A percentile compares a stretch with the other conserved stretches of the same genome.
Conservation (phyloP, 2,329 filamentous ascomycete genomes). For the Amauroascus verrucosus region DNA sequence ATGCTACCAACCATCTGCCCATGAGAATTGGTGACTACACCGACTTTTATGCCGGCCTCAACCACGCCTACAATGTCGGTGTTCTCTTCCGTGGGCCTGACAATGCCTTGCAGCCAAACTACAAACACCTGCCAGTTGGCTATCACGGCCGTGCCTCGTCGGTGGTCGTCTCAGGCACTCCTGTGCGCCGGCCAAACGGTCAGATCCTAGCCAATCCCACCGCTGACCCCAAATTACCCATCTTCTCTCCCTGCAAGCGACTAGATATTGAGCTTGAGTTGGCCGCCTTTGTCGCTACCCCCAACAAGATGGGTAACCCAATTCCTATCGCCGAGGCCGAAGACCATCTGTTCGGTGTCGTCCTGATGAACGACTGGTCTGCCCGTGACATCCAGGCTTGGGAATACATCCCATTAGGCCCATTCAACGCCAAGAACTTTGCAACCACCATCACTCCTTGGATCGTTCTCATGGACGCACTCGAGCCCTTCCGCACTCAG, state of each 20-base stretch:
- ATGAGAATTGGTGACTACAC: slow-evolving; percentile 75
- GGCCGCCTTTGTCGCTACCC: slow-evolving; percentile 59
- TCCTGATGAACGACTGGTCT: slow-evolving; percentile 81
- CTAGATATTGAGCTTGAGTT: slow-evolving; percentile 75
- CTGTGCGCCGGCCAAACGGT: slow-evolving; percentile 61
- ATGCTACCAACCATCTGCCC: slow-evolving; percentile 58
- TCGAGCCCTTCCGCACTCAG: slow-evolving; percentile 54
- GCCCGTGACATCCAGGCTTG: slow-evolving; percentile 72
- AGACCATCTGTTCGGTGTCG: slow-evolving; percentile 65
- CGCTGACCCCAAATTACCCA: slow-evolving; percentile 52
- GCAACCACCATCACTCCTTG: slow-evolving; percentile 66
- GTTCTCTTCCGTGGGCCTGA: slow-evolving; percentile 61
- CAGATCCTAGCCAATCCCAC: slow-evolving; percentile 59
- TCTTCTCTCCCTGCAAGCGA: slow-evolving; percentile 53
- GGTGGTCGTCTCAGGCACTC: slow-evolving; percentile 63
- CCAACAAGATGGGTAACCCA: slow-evolving; percentile 54
- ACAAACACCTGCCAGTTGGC: slow-evolving; percentile 68
- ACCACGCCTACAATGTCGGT: slow-evolving; percentile 66
- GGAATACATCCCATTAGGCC: slow-evolving; percentile 74
- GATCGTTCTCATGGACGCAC: slow-evolving; percentile 66
- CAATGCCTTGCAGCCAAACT: slow-evolving; percentile 70
- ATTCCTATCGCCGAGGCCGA: slow-evolving; percentile 56
- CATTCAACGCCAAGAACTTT: slow-evolving; percentile 79
- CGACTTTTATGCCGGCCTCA: slow-evolving; percentile 72
- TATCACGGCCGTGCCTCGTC: slow-evolving; percentile 73